Percentiles rank a stretch among this genome's conserved stretches.
Evolutionary conservation across 768 basidiomycete species (phyloP).

Genomic region (Kwoniella dendrophila): DNA sequence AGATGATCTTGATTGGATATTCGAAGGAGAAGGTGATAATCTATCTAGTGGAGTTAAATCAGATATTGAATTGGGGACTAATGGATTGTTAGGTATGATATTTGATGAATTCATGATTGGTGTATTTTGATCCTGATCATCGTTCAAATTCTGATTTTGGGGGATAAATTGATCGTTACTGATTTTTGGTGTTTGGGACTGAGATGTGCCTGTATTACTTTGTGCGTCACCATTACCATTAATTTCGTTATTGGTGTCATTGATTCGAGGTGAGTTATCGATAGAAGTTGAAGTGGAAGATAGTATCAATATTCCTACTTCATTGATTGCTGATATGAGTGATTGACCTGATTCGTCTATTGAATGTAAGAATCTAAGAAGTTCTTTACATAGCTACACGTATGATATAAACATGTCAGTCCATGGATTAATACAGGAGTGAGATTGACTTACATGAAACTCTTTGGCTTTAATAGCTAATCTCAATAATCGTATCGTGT

Average conservation of each 20-base stretch:
- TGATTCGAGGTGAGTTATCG: too few relatives aligned
- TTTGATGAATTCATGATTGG: slow-evolving; percentile 1
- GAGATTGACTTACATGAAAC: slow-evolving; percentile 61
- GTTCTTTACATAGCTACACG: slow-evolving; percentile 75
- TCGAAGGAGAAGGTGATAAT: neutral
- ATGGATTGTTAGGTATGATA: too few relatives aligned
- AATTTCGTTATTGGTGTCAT: too few relatives aligned
- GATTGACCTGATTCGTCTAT: slow-evolving; percentile 77
- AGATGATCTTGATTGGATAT: neutral
- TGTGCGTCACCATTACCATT: too few relatives aligned
- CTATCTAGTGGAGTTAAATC: neutral
- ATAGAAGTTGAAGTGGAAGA: too few relatives aligned
- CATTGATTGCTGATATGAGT: slow-evolving; percentile 33
- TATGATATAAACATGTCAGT: neutral
- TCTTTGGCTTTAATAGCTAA: slow-evolving; percentile 76
- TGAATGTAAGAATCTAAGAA: slow-evolving; percentile 87
- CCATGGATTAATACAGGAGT: neutral
- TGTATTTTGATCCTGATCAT: neutral
- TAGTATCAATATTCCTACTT: slow-evolving; percentile 36
- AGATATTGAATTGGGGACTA: too few relatives aligned
- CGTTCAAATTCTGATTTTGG: neutral
- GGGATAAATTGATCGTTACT: neutral
- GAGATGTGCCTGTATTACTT: too few relatives aligned
- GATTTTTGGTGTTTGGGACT: too few relatives aligned
- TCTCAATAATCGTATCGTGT: slow-evolving; percentile 77